Conservation (phyloP, 106 monocot genomes). For the Acorus calamus region DNA sequence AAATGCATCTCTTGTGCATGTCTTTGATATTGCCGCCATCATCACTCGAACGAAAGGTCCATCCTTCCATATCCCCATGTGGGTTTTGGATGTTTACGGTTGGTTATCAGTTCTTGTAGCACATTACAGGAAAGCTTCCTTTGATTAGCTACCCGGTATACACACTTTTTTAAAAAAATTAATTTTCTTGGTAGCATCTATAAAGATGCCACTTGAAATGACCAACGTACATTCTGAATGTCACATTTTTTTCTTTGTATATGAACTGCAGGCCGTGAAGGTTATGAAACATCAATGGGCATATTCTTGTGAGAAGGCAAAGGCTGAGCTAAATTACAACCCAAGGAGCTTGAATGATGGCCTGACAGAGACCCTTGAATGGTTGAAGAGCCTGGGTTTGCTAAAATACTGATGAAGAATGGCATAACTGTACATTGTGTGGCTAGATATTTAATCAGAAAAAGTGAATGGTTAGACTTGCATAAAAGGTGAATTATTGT, state of each 20-base stretch:
- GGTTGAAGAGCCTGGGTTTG: slow-evolving; percentile 53
- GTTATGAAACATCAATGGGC: slow-evolving; percentile 79
- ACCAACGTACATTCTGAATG: too few relatives aligned
- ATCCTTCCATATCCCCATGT: slow-evolving; percentile 69
- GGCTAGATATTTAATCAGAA: too few relatives aligned
- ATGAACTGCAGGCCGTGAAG: slow-evolving; percentile 36
- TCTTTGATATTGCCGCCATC: slow-evolving; percentile 56
- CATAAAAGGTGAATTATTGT: too few relatives aligned
- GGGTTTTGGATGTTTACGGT: slow-evolving; percentile 66
- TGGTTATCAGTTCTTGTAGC: slow-evolving; percentile 78
- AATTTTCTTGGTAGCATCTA: too few relatives aligned
- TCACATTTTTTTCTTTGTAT: too few relatives aligned
- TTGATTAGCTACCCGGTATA: slow-evolving; percentile 87
- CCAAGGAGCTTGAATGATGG: slow-evolving; percentile 89
- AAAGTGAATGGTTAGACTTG: too few relatives aligned
- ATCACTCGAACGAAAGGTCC: slow-evolving; percentile 67
- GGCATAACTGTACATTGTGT: too few relatives aligned
- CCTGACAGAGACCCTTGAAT: slow-evolving; percentile 57
- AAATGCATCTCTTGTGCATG: slow-evolving; percentile 53
- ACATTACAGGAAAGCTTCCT: slow-evolving; percentile 76
- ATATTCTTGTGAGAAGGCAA: slow-evolving; percentile 93
- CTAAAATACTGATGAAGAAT: slow-evolving; percentile 46
- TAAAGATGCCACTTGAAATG: too few relatives aligned
- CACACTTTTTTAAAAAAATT: slow-evolving; percentile 1
- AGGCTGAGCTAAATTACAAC: slow-evolving; percentile 48